Percentiles rank a stretch among this genome's conserved stretches.
phyloP scores from a whole-genome alignment of 768 basidiomycete species.

The Collybia sordida region DNA sequence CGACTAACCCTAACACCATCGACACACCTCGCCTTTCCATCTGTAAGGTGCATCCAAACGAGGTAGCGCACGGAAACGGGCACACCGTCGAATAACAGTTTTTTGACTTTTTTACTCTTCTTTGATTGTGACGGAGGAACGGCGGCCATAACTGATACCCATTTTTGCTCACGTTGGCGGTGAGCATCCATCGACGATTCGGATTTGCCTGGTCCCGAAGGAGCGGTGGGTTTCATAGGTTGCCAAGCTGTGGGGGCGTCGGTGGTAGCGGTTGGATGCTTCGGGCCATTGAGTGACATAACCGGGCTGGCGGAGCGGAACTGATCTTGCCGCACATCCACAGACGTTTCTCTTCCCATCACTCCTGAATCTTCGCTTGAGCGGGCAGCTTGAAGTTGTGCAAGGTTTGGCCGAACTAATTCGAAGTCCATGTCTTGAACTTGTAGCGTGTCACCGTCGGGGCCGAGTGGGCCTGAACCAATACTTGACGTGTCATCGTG shows the following conservation, averaged over 20 bases:
- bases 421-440: constrained; percentile 84
- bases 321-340: constrained; percentile 29
- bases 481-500: constrained; percentile 32
- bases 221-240: constrained; percentile 1
- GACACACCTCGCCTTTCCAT: constrained; percentile 70
- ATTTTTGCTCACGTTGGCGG: constrained; percentile 72
- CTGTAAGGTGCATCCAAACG: constrained; percentile 81
- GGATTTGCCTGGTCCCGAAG: constrained; percentile 21
- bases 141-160: constrained; percentile 65
- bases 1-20: constrained; percentile 70
- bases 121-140: constrained; percentile 60
- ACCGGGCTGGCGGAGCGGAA: constrained; percentile 43
- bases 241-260: constrained; percentile 6
- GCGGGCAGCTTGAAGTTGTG: constrained; percentile 37
- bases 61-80: constrained; percentile 82
- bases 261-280: constrained; percentile 22
- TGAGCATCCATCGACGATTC: constrained; percentile 60
- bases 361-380: constrained; percentile 56
- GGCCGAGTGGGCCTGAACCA: constrained; percentile 16
- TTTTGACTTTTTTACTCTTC: constrained; percentile 79
- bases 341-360: constrained; percentile 31
- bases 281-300: constrained; percentile 29
- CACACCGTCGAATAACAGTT: constrained; percentile 73
- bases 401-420: constrained; percentile 62
- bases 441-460: constrained; percentile 60